Conservation (phyloP, 768 basidiomycete species). For the Leccinum broughii region DNA sequence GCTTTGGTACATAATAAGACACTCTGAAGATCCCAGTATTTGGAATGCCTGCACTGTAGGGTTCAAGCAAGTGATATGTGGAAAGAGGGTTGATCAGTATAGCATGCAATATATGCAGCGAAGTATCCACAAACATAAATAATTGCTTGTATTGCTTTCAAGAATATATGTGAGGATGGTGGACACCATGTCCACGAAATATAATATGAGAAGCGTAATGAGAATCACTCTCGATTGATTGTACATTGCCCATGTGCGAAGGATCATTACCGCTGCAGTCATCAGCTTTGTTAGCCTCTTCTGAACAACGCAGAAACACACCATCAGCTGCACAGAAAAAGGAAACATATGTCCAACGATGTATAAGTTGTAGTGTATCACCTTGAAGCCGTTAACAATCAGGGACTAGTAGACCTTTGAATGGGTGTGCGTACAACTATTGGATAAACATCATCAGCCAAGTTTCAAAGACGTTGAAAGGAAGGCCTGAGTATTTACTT, state of each 20-base stretch:
- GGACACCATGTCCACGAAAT: background rate
- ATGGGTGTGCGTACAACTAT: background rate
- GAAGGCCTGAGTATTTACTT: too few species aligned
- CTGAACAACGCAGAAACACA: background rate
- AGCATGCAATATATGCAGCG: background rate
- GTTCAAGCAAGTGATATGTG: too few species aligned
- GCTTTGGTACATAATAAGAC: background rate
- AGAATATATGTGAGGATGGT: background rate
- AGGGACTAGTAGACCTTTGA: background rate
- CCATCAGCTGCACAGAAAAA: background rate
- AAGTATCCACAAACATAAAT: background rate
- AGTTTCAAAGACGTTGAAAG: too few species aligned
- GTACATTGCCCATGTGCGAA: slow-evolving; percentile 1
- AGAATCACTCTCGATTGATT: background rate
- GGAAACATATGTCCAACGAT: background rate
- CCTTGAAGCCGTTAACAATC: background rate
- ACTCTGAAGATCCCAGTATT: background rate
- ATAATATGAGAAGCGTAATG: background rate
- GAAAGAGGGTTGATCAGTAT: too few species aligned
- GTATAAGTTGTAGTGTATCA: background rate
- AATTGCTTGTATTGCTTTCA: too few species aligned
- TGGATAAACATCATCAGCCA: background rate
- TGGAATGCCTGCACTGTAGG: too few species aligned
- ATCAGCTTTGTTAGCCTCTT: background rate
- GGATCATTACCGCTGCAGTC: background rate